phyloP scores from a whole-genome alignment of 192 early-diverging fungal genomes.

The Backusella circina region DNA sequence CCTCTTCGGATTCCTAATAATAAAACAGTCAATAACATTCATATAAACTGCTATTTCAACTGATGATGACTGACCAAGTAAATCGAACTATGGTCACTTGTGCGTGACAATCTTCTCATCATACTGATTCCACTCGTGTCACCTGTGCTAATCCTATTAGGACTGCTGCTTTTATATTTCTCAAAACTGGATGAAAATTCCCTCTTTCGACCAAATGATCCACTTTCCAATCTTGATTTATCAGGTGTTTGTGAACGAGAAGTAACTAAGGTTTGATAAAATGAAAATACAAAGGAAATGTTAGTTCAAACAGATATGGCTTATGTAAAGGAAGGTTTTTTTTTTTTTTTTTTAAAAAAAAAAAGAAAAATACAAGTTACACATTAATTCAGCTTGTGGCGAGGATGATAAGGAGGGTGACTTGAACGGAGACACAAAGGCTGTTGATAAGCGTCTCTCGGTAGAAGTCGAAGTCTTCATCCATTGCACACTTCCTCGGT shows the following conservation, averaged over 20 bases:
- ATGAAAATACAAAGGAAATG: background rate
- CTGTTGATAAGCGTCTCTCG: slow-evolving; percentile 4
- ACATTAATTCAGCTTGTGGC: slow-evolving; percentile 20
- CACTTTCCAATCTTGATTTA: slow-evolving; percentile 1
- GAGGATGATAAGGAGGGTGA: slow-evolving; percentile 35
- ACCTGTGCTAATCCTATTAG: slow-evolving; percentile 6
- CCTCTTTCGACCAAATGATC: slow-evolving; percentile 19
- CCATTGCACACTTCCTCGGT: background rate
- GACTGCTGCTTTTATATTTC: slow-evolving; percentile 20
- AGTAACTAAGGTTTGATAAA: slow-evolving; percentile 5
- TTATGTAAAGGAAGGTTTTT: background rate
- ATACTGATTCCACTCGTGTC: slow-evolving; percentile 20
- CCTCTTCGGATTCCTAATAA: background rate
- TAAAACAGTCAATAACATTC: background rate
- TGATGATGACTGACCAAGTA: slow-evolving; percentile 3
- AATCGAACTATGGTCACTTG: slow-evolving; percentile 23
- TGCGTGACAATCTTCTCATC: slow-evolving; percentile 29
- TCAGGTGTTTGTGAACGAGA: slow-evolving; percentile 7
- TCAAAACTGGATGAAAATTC: slow-evolving; percentile 23
- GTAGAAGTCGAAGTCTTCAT: background rate
- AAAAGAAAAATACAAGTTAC: slow-evolving; percentile 4
- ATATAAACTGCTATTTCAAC: too few relatives aligned
- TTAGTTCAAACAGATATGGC: background rate
- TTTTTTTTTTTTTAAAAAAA: too few relatives aligned
- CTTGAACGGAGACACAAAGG: slow-evolving; percentile 32